Evolutionary conservation across 2,329 filamentous ascomycete species (phyloP).

Genomic region (Madurella mycetomatis): DNA sequence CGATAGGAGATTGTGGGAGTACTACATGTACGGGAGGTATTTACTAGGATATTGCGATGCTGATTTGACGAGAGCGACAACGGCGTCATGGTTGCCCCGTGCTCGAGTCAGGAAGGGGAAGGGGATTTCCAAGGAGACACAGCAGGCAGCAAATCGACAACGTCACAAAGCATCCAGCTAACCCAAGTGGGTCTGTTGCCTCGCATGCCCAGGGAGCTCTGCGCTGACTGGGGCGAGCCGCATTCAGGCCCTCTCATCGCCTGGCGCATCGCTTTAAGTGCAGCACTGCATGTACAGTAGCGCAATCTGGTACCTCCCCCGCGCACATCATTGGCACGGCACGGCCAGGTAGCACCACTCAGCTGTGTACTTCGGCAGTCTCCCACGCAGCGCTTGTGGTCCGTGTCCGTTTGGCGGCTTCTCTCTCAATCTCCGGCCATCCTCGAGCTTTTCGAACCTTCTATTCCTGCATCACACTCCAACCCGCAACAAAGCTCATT

Average conservation of each 20-base stretch:
- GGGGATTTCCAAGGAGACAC: conserved; percentile 1
- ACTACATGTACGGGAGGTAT: too few species aligned
- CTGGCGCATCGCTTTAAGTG: conserved; percentile 4
- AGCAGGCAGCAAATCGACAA: conserved; percentile 31
- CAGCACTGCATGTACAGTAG: conserved; percentile 5
- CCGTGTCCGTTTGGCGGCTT: conserved; percentile 25
- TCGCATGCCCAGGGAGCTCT: neutral
- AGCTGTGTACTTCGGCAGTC: conserved; percentile 11
- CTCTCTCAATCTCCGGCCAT: conserved; percentile 15
- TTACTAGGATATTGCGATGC: too few species aligned
- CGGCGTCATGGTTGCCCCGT: too few species aligned
- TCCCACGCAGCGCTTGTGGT: conserved; percentile 16
- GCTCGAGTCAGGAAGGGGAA: neutral
- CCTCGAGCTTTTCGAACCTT: conserved; percentile 17
- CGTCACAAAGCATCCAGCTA: conserved; percentile 26
- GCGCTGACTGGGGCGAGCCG: conserved; percentile 10
- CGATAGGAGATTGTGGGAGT: too few species aligned
- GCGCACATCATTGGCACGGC: neutral
- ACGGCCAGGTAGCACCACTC: neutral
- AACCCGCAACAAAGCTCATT: conserved; percentile 6
- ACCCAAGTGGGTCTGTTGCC: conserved; percentile 14
- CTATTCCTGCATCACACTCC: conserved; percentile 15
- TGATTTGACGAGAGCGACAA: too few species aligned
- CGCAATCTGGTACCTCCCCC: neutral
- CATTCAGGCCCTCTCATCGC: neutral